These are phyloP conservation scores for Pseudogymnoascus sp. DNA, from an alignment of 2,329 filamentous ascomycete species.

Conservation along the genomic window DNA sequence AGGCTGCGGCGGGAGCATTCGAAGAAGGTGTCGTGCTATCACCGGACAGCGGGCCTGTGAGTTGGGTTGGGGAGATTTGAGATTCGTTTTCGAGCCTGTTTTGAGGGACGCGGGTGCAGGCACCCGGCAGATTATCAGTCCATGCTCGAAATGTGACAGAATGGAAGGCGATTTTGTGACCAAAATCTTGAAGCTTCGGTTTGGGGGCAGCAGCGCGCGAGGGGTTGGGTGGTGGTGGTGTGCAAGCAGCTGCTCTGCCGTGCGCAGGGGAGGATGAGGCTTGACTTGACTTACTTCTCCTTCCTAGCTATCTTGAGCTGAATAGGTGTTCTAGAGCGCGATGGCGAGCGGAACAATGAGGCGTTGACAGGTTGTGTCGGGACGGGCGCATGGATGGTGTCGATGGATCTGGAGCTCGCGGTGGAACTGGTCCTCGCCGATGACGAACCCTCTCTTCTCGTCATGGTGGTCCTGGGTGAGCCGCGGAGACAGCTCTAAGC, in stretches of 20 bases:
- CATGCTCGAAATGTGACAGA: not conserved
- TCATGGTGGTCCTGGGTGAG: not conserved
- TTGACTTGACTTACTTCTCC: slow-evolving; percentile 32
- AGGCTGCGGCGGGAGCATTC: not conserved
- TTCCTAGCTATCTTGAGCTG: slow-evolving; percentile 52
- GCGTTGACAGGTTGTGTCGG: not conserved
- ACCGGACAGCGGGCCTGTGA: slow-evolving; percentile 18
- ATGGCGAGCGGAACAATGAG: slow-evolving; percentile 25
- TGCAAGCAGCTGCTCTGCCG: slow-evolving; percentile 19
- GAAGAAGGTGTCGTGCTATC: slow-evolving; percentile 18
- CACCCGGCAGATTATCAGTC: slow-evolving; percentile 27
- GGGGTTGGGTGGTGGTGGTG: not conserved
- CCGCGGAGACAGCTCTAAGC: not conserved
- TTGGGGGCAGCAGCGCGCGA: slow-evolving; percentile 12
- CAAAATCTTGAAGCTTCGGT: slow-evolving; percentile 21
- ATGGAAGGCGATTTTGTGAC: slow-evolving; percentile 15
- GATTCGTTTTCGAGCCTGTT: slow-evolving; percentile 27
- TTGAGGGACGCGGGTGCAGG: slow-evolving; percentile 23
- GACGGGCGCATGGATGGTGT: slow-evolving; percentile 49
- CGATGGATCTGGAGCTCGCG: slow-evolving; percentile 59
- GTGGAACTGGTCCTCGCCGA: slow-evolving; percentile 43
- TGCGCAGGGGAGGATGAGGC: slow-evolving; percentile 41
- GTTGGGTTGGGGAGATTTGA: slow-evolving; percentile 29
- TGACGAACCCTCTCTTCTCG: slow-evolving; percentile 4
- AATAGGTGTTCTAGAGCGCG: slow-evolving; percentile 32